Base-by-base conservation (phyloP, 2,329 filamentous ascomycete genomes). In the Venturia effusa region DNA sequence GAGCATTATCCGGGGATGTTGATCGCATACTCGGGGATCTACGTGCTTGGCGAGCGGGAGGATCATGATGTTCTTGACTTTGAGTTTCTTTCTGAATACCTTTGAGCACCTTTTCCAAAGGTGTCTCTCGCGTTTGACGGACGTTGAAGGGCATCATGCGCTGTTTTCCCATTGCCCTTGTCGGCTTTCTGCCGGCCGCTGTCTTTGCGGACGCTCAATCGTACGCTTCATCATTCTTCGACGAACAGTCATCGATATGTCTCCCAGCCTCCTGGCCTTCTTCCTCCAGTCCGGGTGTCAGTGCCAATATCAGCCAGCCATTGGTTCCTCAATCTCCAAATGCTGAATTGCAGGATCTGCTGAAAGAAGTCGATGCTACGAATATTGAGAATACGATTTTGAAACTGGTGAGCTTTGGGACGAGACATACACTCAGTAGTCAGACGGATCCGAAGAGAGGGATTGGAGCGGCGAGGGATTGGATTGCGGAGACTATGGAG, bases 381-480 rank as follows among this genome's bases (percentile, higher is more conserved):
- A 78, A 78, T 54, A 80, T 85, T 67, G 73, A 83, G 68, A 72
- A 75, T 10, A 82, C 74, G 64, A 80, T 85, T 66, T 72, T 74
- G 62, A 84, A 80, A 67, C 77, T 85, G 0, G 82, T 80, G 4
- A 79, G 77, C 19, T 85, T 84, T 66, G 82, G 81, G 34, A 85
- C 83, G 5, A 76, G 83, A 8, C 82, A 84, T 68, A 84, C 83
- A 0, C 72, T 84, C 0, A 83, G 81, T 5, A 75, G 72, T 1
- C 81, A 83, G 67, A 83, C 79, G 65, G 78, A 77, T 40, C 76
- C 76, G 3, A 79, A 75, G 1, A 74, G 79, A 5, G 83, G 83
- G 1, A 84, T 85, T 62, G 81, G 82, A 1, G 82, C 82, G 6
- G 82, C 83, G 13, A 71, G 82, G 65, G 80, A 84, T 68, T 84